phyloP scores from a whole-genome alignment of 768 basidiomycete species.

The Sporobolomyces roseus region DNA sequence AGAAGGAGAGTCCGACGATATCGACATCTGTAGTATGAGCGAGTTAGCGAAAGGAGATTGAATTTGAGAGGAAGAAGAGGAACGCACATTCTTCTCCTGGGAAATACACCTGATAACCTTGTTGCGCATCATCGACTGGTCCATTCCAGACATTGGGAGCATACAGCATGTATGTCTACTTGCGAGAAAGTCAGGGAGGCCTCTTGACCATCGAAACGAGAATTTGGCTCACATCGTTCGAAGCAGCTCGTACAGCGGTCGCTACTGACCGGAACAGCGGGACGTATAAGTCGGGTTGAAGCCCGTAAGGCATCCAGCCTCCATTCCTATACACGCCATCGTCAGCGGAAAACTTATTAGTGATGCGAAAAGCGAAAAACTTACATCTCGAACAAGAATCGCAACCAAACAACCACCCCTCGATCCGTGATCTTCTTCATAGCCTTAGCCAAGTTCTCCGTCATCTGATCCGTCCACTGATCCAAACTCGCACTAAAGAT shows the following conservation, averaged over 20 bases:
- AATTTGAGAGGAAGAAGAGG: background rate
- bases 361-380: background rate
- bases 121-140: slow-evolving; percentile 6
- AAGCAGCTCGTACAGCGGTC: slow-evolving; percentile 13
- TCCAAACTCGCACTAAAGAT: slow-evolving; percentile 18
- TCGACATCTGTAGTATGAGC: slow-evolving; percentile 26
- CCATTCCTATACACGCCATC: slow-evolving; percentile 26
- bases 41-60: background rate
- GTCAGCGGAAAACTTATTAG: background rate
- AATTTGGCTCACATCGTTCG: slow-evolving; percentile 19
- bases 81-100: slow-evolving; percentile 36
- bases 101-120: slow-evolving; percentile 36
- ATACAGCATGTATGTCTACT: slow-evolving; percentile 35
- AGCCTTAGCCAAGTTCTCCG: slow-evolving; percentile 3
- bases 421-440: slow-evolving; percentile 3
- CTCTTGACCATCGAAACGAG: too few relatives aligned
- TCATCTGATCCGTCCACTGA: slow-evolving; percentile 35
- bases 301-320: slow-evolving; percentile 36
- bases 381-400: slow-evolving; percentile 37
- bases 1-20: slow-evolving; percentile 33
- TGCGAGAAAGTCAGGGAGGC: background rate
- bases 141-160: slow-evolving; percentile 37
- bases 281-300: background rate
- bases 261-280: slow-evolving; percentile 16
- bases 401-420: slow-evolving; percentile 31